A percentile compares a stretch with the other conserved stretches of the same genome.
These are phyloP conservation scores for Pseudogymnoascus sp. DNA, from an alignment of 2,329 filamentous ascomycete species.

Conservation along the genomic window DNA sequence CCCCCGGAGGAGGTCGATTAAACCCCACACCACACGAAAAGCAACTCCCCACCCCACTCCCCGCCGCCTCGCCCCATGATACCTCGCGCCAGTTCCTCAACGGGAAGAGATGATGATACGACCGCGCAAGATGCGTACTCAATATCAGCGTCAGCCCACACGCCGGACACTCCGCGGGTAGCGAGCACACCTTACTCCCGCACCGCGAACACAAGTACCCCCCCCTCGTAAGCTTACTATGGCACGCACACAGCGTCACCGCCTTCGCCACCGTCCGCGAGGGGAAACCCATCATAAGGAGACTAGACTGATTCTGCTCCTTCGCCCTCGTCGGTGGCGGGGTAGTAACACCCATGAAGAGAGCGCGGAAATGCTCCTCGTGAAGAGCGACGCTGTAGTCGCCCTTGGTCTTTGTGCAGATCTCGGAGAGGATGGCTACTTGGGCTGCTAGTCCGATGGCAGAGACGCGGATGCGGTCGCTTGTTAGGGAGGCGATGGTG, in stretches of 20 bases:
- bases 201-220: constrained; percentile 91
- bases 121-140: constrained; percentile 86
- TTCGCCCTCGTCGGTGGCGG: constrained; percentile 72
- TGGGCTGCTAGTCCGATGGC: constrained; percentile 88
- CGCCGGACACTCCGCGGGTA: constrained; percentile 84
- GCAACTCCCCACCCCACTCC: constrained; percentile 52
- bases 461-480: constrained; percentile 77
- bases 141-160: constrained; percentile 90
- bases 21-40: constrained; percentile 73
- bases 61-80: constrained; percentile 64
- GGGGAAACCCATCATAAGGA: constrained; percentile 98
- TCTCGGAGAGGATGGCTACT: constrained; percentile 83
- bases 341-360: constrained; percentile 83
- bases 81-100: constrained; percentile 88
- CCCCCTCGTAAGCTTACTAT: constrained; percentile 71
- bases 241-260: constrained; percentile 79
- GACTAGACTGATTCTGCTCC: constrained; percentile 50
- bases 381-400: constrained; percentile 85
- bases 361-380: constrained; percentile 78
- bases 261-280: constrained; percentile 65
- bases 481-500: constrained; percentile 71
- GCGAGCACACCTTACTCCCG: constrained; percentile 75
- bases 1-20: background rate
- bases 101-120: constrained; percentile 88
- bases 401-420: constrained; percentile 83